Base-by-base conservation (phyloP, 73 alveolate genomes). In the Stentor roeselii region DNA sequence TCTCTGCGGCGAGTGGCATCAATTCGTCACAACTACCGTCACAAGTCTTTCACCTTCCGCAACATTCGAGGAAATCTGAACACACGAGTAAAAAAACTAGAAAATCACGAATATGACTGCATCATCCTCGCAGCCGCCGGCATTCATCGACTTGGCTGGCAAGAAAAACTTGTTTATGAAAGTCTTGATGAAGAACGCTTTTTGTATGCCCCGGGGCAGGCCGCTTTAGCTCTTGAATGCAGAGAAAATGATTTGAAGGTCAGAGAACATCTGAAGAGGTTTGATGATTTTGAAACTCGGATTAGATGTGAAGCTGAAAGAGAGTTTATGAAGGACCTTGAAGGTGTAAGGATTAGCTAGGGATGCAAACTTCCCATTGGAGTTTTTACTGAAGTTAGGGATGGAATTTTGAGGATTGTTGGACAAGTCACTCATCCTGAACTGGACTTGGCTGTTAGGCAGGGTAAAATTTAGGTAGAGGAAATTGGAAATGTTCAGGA, bases 341-440 rank as follows among this genome's bases (percentile, higher is more conserved):
- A 92, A 90, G 97, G 95, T 67, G 67, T 50, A 50, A 50, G 67
- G 67, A 50, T 50, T 11, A 50, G 6, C 6, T 50, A 50, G 67
- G 97, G 95, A 3, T 92, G 97, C 74, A 90, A 86, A 78, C 86
- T 92, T 75, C 97, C 97, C 1, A 92, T 92, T 38, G 95, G 93
- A 14, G 95, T 92, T 3, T 84, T 83, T 78, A 58, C 92, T 30
- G 83, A 85, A 37, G 59, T 90, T 40, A 61, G 35, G 34, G 87
- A 37, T 3, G 82, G 78, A 3, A 59, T 14, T 1, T 36, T 85
- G 3, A 39, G 78, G 36, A 83, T 89, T 31, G 42, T 83, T 1
- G 94, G 94, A 34, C 58, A 82, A 31, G 91, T 89, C 27, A 80
- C 59, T 60, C 82, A 82, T 61, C 39, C 77, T 3, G 83, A 60